These are phyloP conservation scores for Sanghuangporus sanghuang DNA, from an alignment of 1,284 basidiomycete species.

Conservation along the genomic window DNA sequence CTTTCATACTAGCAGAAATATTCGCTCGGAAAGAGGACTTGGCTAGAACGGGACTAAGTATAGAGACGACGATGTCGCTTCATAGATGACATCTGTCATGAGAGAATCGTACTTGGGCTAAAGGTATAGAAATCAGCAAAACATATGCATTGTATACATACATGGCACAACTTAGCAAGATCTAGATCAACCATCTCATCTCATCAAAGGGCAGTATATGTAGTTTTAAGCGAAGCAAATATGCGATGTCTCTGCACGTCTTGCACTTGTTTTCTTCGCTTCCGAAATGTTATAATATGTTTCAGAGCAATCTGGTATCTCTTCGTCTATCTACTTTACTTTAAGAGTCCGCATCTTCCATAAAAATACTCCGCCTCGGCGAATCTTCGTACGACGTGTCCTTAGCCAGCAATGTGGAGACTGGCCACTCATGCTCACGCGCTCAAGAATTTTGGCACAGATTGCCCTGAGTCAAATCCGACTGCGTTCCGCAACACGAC, in stretches of 20 bases:
- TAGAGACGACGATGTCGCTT: not conserved
- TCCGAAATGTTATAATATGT: no score
- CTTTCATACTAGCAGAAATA: constrained; percentile 27
- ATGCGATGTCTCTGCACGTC: not conserved
- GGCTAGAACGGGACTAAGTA: constrained; percentile 24
- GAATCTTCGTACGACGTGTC: not conserved
- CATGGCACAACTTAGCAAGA: not conserved
- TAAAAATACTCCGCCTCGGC: not conserved
- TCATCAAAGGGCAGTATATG: not conserved
- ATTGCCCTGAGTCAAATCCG: not conserved
- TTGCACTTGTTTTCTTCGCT: not conserved
- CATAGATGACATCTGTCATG: not conserved
- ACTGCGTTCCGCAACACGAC: not conserved
- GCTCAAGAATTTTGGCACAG: not conserved
- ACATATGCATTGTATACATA: no score
- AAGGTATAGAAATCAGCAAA: no score
- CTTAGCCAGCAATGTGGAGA: not conserved
- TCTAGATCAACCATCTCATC: not conserved
- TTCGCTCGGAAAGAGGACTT: constrained; percentile 27
- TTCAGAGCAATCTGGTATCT: no score
- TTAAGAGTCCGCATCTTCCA: not conserved
- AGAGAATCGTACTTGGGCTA: no score
- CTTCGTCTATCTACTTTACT: not conserved
- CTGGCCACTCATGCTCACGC: not conserved
- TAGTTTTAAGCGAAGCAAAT: not conserved